A percentile compares a stretch with the other conserved stretches of the same genome.
Evolutionary conservation across 805 yeast species (phyloP).

Genomic region (Hyphopichia homilentoma): DNA sequence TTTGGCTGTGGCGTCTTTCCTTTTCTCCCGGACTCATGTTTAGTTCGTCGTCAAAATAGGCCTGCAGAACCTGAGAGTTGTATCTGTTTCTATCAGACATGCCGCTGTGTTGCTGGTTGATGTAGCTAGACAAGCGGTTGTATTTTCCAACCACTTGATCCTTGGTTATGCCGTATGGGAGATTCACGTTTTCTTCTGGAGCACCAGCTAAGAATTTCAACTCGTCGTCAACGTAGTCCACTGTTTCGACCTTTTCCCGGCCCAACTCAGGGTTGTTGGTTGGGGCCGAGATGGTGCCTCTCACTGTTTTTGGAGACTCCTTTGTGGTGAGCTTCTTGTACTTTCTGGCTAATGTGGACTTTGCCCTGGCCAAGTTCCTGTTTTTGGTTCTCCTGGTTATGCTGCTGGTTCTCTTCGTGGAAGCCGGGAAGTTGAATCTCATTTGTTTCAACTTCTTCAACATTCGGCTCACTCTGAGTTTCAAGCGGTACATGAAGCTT

Average conservation of each 20-base stretch:
- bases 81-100: slow-evolving; percentile 5
- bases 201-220: slow-evolving; percentile 25
- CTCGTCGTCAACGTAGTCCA: slow-evolving; percentile 16
- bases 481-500: slow-evolving; percentile 27
- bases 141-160: slow-evolving; percentile 8
- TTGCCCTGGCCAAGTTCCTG: slow-evolving; percentile 1
- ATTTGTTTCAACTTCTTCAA: slow-evolving; percentile 17
- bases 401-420: slow-evolving; percentile 21
- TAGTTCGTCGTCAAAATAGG: no score
- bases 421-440: slow-evolving; percentile 19
- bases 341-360: slow-evolving; percentile 9
- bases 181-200: slow-evolving; percentile 12
- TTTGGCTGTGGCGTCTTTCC: background rate
- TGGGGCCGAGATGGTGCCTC: slow-evolving; percentile 24
- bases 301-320: background rate
- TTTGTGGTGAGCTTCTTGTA: slow-evolving; percentile 5
- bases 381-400: slow-evolving; percentile 4
- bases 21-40: no score
- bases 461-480: slow-evolving; percentile 21
- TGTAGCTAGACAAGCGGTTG: slow-evolving; percentile 22
- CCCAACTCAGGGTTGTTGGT: slow-evolving; percentile 30
- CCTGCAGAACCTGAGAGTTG: background rate
- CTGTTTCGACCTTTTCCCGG: slow-evolving; percentile 9
- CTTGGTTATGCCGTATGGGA: background rate
- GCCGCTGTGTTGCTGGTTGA: slow-evolving; percentile 21